Evolutionary conservation across 805 yeast species (phyloP).

Genomic region (Middelhovenomyces tepae): DNA sequence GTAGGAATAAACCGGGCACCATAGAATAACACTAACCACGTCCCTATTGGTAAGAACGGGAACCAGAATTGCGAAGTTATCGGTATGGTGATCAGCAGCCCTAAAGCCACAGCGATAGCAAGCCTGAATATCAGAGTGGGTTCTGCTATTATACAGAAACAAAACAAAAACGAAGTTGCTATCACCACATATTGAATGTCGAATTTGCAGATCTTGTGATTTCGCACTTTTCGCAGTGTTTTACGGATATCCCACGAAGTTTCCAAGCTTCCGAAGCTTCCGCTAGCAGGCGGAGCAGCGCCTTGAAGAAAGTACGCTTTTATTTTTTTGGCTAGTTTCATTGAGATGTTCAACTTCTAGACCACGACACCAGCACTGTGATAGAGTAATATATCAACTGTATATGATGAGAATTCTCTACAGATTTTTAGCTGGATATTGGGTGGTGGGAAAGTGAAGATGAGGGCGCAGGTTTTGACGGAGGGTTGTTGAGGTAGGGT

Average conservation of each 20-base stretch:
- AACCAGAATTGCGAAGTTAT: conserved; percentile 76
- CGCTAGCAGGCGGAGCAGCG: conserved; percentile 29
- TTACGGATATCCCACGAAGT: conserved; percentile 26
- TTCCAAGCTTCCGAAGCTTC: conserved; percentile 23
- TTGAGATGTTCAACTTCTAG: no score
- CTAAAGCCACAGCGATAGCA: conserved; percentile 34
- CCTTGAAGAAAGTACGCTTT: conserved; percentile 27
- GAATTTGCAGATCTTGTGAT: conserved; percentile 25
- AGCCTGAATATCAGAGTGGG: conserved; percentile 25
- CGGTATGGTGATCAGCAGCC: conserved; percentile 53
- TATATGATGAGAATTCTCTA: no score
- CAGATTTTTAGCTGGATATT: no score
- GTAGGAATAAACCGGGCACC: conserved; percentile 67
- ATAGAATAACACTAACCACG: conserved; percentile 82
- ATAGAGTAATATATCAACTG: no score
- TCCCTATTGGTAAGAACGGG: conserved; percentile 70
- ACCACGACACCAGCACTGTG: no score
- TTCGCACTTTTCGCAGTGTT: conserved; percentile 25
- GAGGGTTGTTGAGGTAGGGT: no score
- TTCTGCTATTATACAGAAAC: conserved; percentile 27
- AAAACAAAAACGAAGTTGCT: conserved; percentile 44
- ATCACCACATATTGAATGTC: conserved; percentile 47
- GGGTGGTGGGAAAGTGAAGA: no score
- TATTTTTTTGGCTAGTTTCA: no score
- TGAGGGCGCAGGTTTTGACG: no score